Evolutionary conservation across 176 grass and related monocot species (phyloP).

Genomic region (Aegilops longissima): DNA sequence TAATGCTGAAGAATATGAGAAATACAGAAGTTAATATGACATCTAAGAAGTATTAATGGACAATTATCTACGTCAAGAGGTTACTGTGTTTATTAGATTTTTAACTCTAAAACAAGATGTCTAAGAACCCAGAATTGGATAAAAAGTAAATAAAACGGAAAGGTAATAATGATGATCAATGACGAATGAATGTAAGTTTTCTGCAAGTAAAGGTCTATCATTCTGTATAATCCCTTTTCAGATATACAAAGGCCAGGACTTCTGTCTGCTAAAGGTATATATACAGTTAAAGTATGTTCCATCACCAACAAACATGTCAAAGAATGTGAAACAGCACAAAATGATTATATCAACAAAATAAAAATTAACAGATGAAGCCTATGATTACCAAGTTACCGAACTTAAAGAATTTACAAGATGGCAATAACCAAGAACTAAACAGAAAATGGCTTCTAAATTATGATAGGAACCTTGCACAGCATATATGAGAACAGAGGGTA

Average conservation of each 20-base stretch:
- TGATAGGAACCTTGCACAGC: slow-evolving; percentile 11
- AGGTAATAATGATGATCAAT: slow-evolving; percentile 13
- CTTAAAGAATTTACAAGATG: background rate
- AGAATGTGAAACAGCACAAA: slow-evolving; percentile 9
- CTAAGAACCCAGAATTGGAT: background rate
- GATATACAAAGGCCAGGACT: background rate
- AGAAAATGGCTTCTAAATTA: slow-evolving; percentile 10
- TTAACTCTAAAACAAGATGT: slow-evolving; percentile 9
- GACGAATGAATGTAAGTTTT: background rate
- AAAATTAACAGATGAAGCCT: background rate
- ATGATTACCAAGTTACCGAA: slow-evolving; percentile 8
- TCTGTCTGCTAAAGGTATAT: slow-evolving; percentile 2
- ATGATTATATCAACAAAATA: background rate
- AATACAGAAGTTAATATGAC: slow-evolving; percentile 13
- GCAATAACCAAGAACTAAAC: background rate
- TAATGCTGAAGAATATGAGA: slow-evolving; percentile 28
- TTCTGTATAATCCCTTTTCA: background rate
- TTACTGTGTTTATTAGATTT: background rate
- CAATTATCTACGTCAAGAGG: slow-evolving; percentile 17
- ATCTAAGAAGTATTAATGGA: slow-evolving; percentile 14
- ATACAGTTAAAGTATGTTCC: slow-evolving; percentile 5
- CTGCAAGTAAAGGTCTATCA: slow-evolving; percentile 7
- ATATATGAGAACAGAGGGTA: background rate
- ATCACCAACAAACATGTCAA: slow-evolving; percentile 18
- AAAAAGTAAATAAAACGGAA: background rate